These are phyloP conservation scores for Beauveria caledonica DNA, from an alignment of 2,329 filamentous ascomycete species.

Conservation along the genomic window DNA sequence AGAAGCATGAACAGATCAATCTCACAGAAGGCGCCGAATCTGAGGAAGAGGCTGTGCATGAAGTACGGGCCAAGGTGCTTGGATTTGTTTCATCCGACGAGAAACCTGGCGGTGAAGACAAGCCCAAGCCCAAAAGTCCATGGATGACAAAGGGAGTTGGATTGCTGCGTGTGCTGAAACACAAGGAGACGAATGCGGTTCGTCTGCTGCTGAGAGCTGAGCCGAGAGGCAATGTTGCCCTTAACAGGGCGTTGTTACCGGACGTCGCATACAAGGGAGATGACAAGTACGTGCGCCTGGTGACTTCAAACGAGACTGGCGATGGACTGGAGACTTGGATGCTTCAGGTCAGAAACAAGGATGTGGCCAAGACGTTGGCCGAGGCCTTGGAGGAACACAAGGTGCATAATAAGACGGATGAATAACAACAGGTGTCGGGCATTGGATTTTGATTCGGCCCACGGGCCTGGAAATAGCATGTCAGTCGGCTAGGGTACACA, in stretches of 20 bases:
- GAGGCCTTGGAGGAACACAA: conserved; percentile 45
- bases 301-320: conserved; percentile 49
- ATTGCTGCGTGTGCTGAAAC: conserved; percentile 61
- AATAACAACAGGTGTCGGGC: conserved; percentile 16
- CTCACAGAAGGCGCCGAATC: conserved; percentile 62
- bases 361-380: conserved; percentile 47
- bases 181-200: conserved; percentile 59
- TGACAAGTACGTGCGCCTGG: conserved; percentile 52
- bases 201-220: conserved; percentile 68
- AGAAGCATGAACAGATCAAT: conserved; percentile 61
- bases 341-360: conserved; percentile 59
- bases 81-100: conserved; percentile 47
- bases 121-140: conserved; percentile 41
- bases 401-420: conserved; percentile 45
- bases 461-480: conserved; percentile 9
- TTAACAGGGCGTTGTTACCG: conserved; percentile 61
- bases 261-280: conserved; percentile 54
- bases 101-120: conserved; percentile 35
- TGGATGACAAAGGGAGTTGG: conserved; percentile 69
- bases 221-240: conserved; percentile 61
- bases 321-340: conserved; percentile 60
- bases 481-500: conserved; percentile 8
- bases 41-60: conserved; percentile 61
- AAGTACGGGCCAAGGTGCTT: conserved; percentile 62
- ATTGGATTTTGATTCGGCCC: conserved; percentile 8